Evolutionary conservation across 2,329 filamentous ascomycete species (phyloP).

Genomic region (Aspergillus bombycis): DNA sequence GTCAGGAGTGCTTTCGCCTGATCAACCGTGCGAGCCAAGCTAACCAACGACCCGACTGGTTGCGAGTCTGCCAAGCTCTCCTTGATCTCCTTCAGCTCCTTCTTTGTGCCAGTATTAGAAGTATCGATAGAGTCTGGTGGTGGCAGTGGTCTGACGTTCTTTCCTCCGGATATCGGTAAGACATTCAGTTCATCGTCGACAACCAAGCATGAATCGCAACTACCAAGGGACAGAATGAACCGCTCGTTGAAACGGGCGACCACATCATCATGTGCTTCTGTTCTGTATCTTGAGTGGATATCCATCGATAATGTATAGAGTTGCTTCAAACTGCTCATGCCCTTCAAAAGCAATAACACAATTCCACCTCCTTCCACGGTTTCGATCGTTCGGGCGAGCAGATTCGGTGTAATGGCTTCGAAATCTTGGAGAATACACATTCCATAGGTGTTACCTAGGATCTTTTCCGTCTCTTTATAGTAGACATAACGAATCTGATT

Average conservation of each 20-base stretch:
- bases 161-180: slow-evolving; percentile 92
- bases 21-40: slow-evolving; percentile 85
- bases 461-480: slow-evolving; percentile 99
- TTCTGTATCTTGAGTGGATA: slow-evolving; percentile 92
- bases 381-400: slow-evolving; percentile 91
- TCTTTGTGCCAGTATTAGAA: slow-evolving; percentile 69
- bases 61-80: slow-evolving; percentile 83
- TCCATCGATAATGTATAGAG: slow-evolving; percentile 98
- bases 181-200: slow-evolving; percentile 98
- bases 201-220: slow-evolving; percentile 90
- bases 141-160: slow-evolving; percentile 80
- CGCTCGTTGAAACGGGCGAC: slow-evolving; percentile 96
- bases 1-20: slow-evolving; percentile 96
- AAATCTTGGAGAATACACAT: slow-evolving; percentile 99
- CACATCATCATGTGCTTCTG: slow-evolving; percentile 93
- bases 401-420: slow-evolving; percentile 95
- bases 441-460: slow-evolving; percentile 94
- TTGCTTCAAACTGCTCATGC: slow-evolving; percentile 96
- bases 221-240: slow-evolving; percentile 92
- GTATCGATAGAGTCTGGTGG: slow-evolving; percentile 73
- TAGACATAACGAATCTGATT: slow-evolving; percentile 98
- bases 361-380: slow-evolving; percentile 96
- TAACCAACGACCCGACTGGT: slow-evolving; percentile 81
- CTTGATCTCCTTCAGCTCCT: slow-evolving; percentile 83
- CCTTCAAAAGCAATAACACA: slow-evolving; percentile 87